Conservation (phyloP, 2,329 filamentous ascomycete genomes). For the Hymenoscyphus fructigenus region DNA sequence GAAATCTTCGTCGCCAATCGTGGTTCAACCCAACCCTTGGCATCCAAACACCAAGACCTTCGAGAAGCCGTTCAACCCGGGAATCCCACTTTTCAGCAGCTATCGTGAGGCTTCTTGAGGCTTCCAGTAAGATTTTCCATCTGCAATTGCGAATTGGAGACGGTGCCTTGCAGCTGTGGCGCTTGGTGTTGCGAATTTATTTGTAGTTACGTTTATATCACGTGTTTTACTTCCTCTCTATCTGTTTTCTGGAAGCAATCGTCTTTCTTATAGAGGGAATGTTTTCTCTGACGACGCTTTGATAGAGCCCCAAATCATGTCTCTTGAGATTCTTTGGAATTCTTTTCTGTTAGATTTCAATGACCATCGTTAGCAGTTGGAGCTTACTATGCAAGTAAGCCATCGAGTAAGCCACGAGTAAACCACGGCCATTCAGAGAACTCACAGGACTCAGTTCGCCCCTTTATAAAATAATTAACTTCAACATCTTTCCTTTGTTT, state of each 20-base stretch:
- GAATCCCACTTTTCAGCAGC: background rate
- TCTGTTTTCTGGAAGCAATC: too few species aligned
- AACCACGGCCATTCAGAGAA: too few species aligned
- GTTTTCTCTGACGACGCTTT: background rate
- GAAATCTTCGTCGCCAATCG: conserved; percentile 3
- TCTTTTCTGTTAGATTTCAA: too few species aligned
- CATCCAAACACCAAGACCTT: background rate
- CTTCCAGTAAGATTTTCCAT: background rate
- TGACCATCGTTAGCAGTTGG: too few species aligned
- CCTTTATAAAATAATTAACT: too few species aligned
- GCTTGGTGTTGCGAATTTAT: background rate
- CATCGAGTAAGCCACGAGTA: too few species aligned
- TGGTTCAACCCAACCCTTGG: background rate
- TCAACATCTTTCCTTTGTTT: too few species aligned
- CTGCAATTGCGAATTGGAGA: background rate
- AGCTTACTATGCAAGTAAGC: too few species aligned
- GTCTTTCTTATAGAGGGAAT: too few species aligned
- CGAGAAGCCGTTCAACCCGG: conserved; percentile 2
- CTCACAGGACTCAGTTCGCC: too few species aligned
- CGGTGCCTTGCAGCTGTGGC: background rate
- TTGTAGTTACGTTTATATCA: background rate
- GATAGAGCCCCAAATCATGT: background rate
- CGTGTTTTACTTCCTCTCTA: background rate
- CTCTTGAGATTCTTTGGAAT: too few species aligned
- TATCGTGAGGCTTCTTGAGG: conserved; percentile 2